Conservation (phyloP, 73 alveolate genomes). For the Paramecium octaurelia region DNA sequence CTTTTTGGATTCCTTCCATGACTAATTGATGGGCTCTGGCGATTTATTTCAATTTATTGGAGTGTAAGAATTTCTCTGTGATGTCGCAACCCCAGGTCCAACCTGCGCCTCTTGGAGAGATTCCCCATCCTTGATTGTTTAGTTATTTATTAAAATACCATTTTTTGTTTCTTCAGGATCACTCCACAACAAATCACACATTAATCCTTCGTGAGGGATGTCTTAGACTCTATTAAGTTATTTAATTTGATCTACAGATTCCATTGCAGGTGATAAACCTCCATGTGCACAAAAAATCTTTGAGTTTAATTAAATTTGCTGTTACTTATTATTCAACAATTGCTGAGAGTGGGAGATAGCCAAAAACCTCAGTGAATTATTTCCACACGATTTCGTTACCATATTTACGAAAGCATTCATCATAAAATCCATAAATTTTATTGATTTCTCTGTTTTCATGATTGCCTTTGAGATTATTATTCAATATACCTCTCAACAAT, state of each 20-base stretch:
- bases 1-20: conserved; percentile 74
- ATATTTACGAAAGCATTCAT: conserved; percentile 92
- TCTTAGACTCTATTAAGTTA: conserved; percentile 65
- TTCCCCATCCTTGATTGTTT: conserved; percentile 57
- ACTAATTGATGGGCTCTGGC: conserved; percentile 78
- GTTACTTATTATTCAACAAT: conserved; percentile 75
- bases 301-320: background rate
- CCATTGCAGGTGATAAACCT: conserved; percentile 70
- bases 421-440: conserved; percentile 92
- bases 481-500: conserved; percentile 64
- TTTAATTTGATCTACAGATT: conserved; percentile 59
- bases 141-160: background rate
- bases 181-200: conserved; percentile 92
- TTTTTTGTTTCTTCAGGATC: conserved; percentile 88
- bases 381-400: conserved; percentile 92
- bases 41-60: conserved; percentile 53
- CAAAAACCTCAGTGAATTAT: conserved; percentile 82
- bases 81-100: conserved; percentile 78
- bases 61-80: conserved; percentile 64
- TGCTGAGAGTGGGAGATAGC: conserved; percentile 88
- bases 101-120: conserved; percentile 82
- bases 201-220: conserved; percentile 92
- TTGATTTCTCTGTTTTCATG: conserved; percentile 83
- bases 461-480: conserved; percentile 62
- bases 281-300: conserved; percentile 71